Evolutionary conservation across 345 rosid species (phyloP).

Genomic region (Corchorus olitorius): DNA sequence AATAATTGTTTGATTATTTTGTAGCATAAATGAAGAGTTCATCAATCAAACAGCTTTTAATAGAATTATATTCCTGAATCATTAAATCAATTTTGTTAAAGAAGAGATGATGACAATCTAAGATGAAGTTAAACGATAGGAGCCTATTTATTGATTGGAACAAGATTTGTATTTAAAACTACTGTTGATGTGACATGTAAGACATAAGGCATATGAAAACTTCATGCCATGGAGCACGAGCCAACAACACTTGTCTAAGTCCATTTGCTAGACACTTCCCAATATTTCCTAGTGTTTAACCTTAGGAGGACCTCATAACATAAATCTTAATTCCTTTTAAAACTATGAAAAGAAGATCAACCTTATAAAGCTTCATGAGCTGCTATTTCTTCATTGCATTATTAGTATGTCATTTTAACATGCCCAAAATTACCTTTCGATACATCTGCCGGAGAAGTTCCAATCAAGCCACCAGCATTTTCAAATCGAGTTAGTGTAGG

Average conservation of each 20-base stretch:
- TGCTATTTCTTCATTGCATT: conserved; percentile 4
- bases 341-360: conserved; percentile 10
- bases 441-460: conserved; percentile 73
- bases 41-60: neutral
- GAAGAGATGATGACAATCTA: neutral
- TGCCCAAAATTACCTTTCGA: conserved; percentile 61
- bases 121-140: neutral
- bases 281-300: neutral
- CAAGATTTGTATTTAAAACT: neutral
- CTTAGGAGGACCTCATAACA: neutral
- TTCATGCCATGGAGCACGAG: neutral
- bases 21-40: neutral
- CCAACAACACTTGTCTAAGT: conserved; percentile 7
- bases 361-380: conserved; percentile 5
- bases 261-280: neutral
- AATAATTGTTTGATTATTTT: neutral
- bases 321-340: conserved; percentile 5
- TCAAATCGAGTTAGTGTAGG: conserved; percentile 74
- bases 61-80: neutral
- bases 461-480: conserved; percentile 71
- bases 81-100: neutral
- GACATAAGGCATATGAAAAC: conserved; percentile 7
- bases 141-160: neutral
- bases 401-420: neutral
- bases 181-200: neutral